Conservation (phyloP, 371 early-diverging fungal species). For the Mortierella sp. region DNA sequence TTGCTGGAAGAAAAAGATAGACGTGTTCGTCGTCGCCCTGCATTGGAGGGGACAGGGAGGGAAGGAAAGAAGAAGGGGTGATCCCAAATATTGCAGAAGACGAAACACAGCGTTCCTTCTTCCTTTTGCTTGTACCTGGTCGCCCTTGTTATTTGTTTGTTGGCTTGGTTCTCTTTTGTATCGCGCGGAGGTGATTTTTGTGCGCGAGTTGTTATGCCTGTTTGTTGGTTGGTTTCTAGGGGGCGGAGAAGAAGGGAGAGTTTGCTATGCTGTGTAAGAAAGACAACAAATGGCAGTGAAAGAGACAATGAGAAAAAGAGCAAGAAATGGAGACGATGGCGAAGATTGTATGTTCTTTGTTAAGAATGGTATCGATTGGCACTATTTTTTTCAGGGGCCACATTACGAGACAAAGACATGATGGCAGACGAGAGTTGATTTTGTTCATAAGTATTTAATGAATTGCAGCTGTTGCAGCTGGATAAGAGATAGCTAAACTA, state of each 20-base stretch:
- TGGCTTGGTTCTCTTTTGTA: background rate
- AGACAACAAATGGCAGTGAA: background rate
- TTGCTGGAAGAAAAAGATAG: background rate
- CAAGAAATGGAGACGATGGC: too few species aligned
- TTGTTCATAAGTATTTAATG: slow-evolving; percentile 12
- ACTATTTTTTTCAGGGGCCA: background rate
- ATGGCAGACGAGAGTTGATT: background rate
- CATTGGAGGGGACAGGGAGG: background rate
- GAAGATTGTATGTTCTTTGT: background rate
- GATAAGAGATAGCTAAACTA: background rate
- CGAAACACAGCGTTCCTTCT: slow-evolving; percentile 4
- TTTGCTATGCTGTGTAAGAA: background rate
- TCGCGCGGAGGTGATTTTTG: background rate
- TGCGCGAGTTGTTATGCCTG: background rate
- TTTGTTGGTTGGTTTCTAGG: background rate
- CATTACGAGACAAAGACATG: background rate
- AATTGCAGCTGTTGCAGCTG: background rate
- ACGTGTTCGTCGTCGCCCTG: background rate
- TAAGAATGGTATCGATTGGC: background rate
- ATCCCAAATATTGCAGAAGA: background rate
- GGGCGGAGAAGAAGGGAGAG: background rate
- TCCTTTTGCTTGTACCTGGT: background rate
- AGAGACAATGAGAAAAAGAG: background rate
- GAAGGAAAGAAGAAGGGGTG: background rate
- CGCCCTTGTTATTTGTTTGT: background rate